A percentile compares a stretch with the other conserved stretches of the same genome.
Conservation (phyloP, 352 stramenopile species). For the Sclerospora graminicola region DNA sequence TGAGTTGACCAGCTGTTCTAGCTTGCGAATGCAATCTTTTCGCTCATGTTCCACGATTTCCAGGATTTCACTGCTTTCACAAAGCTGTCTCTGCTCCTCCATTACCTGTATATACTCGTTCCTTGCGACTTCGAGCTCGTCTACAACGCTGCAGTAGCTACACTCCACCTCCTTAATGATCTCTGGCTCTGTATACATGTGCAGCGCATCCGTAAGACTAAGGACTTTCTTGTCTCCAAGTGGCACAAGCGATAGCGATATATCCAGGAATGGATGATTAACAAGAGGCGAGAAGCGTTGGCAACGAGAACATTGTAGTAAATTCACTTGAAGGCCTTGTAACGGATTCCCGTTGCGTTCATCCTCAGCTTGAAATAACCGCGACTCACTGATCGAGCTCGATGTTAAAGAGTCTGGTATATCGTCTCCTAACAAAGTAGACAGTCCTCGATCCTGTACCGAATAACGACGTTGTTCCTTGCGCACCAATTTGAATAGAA, state of each 20-base stretch:
- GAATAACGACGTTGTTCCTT: conserved; percentile 45
- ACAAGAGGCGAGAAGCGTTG: conserved; percentile 51
- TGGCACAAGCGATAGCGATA: conserved; percentile 60
- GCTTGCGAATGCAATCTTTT: conserved; percentile 55
- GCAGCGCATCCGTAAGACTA: conserved; percentile 44
- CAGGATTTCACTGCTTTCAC: conserved; percentile 2
- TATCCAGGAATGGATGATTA: conserved; percentile 68
- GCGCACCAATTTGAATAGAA: conserved; percentile 74
- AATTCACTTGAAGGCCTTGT: conserved; percentile 66
- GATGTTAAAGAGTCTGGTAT: conserved; percentile 1
- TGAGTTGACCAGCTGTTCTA: conserved; percentile 31
- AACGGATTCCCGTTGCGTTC: conserved; percentile 66
- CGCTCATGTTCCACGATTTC: conserved; percentile 52
- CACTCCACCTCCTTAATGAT: conserved; percentile 69
- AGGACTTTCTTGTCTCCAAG: conserved; percentile 23
- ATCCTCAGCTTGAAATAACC: conserved; percentile 52
- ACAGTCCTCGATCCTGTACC: conserved; percentile 42
- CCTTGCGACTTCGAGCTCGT: conserved; percentile 36
- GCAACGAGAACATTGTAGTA: conserved; percentile 67
- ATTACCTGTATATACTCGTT: conserved; percentile 17
- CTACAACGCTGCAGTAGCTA: conserved; percentile 48
- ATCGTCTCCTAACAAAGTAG: conserved; percentile 27
- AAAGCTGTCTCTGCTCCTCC: conserved; percentile 10
- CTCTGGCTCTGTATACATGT: conserved; percentile 56
- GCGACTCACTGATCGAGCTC: conserved; percentile 60